These are phyloP conservation scores for Asterochloris erici DNA, from an alignment of 139 green algal genomes.

Conservation along the genomic window DNA sequence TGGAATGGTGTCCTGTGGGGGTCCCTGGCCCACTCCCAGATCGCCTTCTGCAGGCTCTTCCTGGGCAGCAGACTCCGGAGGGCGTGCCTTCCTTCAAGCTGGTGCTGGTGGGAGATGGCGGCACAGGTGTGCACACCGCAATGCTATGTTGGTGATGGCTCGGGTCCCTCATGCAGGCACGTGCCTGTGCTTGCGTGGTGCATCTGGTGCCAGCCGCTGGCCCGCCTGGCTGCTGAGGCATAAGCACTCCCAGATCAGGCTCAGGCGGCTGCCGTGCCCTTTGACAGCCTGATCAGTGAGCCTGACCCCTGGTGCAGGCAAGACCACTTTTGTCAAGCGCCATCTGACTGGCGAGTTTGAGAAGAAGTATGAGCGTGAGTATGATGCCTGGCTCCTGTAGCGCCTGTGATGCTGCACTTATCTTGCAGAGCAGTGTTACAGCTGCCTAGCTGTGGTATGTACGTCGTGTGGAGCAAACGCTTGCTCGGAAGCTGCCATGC, in stretches of 20 bases:
- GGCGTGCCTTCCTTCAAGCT: slow-evolving; percentile 95
- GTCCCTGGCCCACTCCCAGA: too few species aligned
- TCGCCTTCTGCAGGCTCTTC: slow-evolving; percentile 51
- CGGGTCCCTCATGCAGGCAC: not conserved
- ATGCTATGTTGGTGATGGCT: not conserved
- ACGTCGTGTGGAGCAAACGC: not conserved
- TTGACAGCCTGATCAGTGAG: not conserved
- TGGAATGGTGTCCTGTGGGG: too few species aligned
- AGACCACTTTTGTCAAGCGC: slow-evolving; percentile 98
- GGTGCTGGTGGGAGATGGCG: slow-evolving; percentile 95
- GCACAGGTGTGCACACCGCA: slow-evolving; percentile 71
- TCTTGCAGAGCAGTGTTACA: not conserved
- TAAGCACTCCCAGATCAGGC: not conserved
- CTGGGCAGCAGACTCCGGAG: slow-evolving; percentile 68
- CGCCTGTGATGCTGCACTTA: slow-evolving; percentile 5
- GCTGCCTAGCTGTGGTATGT: not conserved
- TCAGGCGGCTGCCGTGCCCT: not conserved
- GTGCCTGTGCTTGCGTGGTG: not conserved
- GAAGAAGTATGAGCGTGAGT: slow-evolving; percentile 98
- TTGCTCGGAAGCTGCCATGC: not conserved
- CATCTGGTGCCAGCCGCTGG: not conserved
- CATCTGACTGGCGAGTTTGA: slow-evolving; percentile 99
- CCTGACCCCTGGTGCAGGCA: slow-evolving; percentile 51
- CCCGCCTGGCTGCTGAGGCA: not conserved
- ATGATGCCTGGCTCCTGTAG: not conserved